phyloP scores from a whole-genome alignment of 768 basidiomycete species.

The Hydnum rufescens region DNA sequence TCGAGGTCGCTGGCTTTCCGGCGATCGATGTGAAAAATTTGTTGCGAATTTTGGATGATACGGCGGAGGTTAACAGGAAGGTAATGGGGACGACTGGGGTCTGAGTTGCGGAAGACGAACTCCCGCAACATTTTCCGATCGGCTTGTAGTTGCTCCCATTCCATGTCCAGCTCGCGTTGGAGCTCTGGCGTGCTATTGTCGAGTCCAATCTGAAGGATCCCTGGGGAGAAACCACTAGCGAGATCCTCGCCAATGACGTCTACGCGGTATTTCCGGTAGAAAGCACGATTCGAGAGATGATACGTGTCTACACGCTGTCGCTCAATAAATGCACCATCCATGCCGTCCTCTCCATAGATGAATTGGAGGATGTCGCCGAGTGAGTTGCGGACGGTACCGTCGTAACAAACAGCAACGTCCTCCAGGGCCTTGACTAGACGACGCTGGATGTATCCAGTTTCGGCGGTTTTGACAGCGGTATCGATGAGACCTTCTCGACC shows the following conservation, averaged over 20 bases:
- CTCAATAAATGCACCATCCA: conserved; percentile 97
- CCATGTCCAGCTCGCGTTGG: conserved; percentile 69
- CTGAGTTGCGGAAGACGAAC: conserved; percentile 65
- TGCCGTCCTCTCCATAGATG: conserved; percentile 94
- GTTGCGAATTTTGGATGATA: conserved; percentile 84
- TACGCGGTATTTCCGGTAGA: conserved; percentile 85
- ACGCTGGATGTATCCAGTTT: conserved; percentile 97
- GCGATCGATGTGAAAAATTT: conserved; percentile 93
- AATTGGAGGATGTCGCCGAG: conserved; percentile 92
- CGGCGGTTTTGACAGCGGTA: conserved; percentile 98
- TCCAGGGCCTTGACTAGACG: conserved; percentile 95
- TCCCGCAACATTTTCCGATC: conserved; percentile 65
- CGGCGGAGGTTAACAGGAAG: conserved; percentile 92
- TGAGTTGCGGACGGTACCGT: conserved; percentile 94
- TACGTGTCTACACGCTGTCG: conserved; percentile 86
- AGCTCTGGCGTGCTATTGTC: conserved; percentile 69
- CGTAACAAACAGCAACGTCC: conserved; percentile 94
- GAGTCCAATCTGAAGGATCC: conserved; percentile 69
- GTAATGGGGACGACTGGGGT: conserved; percentile 55
- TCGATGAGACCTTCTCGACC: conserved; percentile 98
- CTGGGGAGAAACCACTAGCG: conserved; percentile 55
- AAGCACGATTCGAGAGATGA: conserved; percentile 56
- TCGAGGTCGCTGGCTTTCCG: conserved; percentile 86
- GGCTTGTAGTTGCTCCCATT: conserved; percentile 38
- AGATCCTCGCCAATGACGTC: conserved; percentile 60